Percentiles rank a stretch among this genome's conserved stretches.
Conservation (phyloP, 2,329 filamentous ascomycete genomes). For the Sphaerulina populicola region DNA sequence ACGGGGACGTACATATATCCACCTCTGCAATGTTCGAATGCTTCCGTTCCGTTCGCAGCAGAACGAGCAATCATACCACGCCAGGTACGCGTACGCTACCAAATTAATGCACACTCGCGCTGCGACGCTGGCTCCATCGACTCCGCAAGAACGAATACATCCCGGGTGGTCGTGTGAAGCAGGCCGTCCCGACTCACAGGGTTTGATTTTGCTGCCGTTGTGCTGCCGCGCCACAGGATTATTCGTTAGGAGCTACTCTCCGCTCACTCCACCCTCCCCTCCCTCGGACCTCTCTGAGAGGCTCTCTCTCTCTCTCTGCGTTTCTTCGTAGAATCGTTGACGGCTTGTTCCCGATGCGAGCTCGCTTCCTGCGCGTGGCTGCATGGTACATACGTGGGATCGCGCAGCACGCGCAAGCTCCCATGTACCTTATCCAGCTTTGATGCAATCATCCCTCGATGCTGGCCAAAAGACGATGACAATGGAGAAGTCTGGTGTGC, state of each 20-base stretch:
- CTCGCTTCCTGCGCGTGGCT: background rate
- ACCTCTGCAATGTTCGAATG: background rate
- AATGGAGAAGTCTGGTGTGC: no score
- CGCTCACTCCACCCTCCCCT: background rate
- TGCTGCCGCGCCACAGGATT: constrained; percentile 5
- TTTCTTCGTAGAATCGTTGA: background rate
- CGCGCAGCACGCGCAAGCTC: background rate
- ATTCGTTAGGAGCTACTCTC: constrained; percentile 3
- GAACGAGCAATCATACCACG: no score
- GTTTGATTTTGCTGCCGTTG: background rate
- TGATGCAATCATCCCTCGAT: background rate
- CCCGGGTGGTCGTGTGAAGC: constrained; percentile 1
- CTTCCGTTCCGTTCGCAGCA: background rate
- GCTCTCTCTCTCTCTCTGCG: background rate
- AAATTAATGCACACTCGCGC: background rate
- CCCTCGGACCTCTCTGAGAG: no score
- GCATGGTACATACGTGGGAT: background rate
- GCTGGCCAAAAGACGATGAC: no score
- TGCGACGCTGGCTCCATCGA: background rate
- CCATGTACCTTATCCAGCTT: background rate
- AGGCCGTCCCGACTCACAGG: background rate
- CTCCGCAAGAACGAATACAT: constrained; percentile 3
- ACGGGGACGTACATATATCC: no score
- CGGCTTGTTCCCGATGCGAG: background rate
- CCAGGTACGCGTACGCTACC: no score